Evolutionary conservation across 108 stramenopile species (phyloP), one percentile per base, ranked within the genome.

Genomic region (Nitzschia sp.): DNA sequence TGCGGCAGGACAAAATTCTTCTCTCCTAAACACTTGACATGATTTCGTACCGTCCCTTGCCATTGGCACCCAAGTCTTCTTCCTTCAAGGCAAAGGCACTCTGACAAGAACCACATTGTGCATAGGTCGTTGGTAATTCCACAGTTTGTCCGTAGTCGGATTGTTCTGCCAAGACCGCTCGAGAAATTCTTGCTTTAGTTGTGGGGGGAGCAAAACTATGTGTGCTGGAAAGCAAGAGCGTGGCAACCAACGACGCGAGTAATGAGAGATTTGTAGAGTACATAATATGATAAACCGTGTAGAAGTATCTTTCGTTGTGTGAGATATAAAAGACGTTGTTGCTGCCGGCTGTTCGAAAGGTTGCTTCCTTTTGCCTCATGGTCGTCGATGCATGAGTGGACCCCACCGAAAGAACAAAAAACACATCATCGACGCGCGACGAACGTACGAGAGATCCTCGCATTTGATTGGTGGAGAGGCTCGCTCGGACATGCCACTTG

Each of bases 81-180:
- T 66, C 75, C 6, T 68, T 70, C 31, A 92, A 68, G 1, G 85
- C 85, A 77, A 76, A 92, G n/a, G 75, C 38, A 4, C 77, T 74
- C 64, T 81, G 73, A 64, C 91, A 92, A 31, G 70, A 69, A 19
- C 91, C 91, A 63, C 91, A 92, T 13, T 80, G 67, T 19, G 72
- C 85, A 71, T 83, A 86, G 0, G 85, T 78, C 2, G 26, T 33
- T 47, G 78, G 68, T 6, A 72, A 17, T 34, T 72, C 78, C 25
- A 66, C 21, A 3, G 65, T 53, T 31, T 66, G n/a, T 2, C 78
- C 71, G 28, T 64, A 72, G 9, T 79, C 67, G 18, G 53, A 6
- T 57, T 79, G 71, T 36, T 26, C 27, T 23, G 23, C 33, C 18
- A 47, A 6, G 19, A 54, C 6, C 24, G n/a, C 23, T 5, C 38